Evolutionary conservation across 1,139 yeast genomes (phyloP).

Genomic region (Pichia sp.): DNA sequence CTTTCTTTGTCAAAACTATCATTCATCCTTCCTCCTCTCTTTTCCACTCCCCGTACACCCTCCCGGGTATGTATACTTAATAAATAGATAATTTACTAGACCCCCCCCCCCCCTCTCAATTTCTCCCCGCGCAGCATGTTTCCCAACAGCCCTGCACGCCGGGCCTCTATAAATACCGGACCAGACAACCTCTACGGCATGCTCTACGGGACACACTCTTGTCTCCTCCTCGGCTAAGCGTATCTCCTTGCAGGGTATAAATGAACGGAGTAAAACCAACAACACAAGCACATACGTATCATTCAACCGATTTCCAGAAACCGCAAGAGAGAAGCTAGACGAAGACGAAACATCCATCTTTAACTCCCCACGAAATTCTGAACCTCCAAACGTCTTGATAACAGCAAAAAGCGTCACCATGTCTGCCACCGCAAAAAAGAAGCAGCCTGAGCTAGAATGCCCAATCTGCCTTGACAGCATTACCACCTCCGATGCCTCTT

Average conservation of each 20-base stretch:
- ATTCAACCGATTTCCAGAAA: too few species aligned
- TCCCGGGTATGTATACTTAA: not conserved
- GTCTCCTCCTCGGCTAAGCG: too few species aligned
- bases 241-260: too few species aligned
- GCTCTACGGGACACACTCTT: too few species aligned
- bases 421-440: not conserved
- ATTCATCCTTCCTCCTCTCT: not conserved
- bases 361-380: too few species aligned
- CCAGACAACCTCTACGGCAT: too few species aligned
- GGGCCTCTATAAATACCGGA: too few species aligned
- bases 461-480: conserved; percentile 19
- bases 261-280: too few species aligned
- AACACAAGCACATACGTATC: too few species aligned
- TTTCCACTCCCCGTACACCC: not conserved
- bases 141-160: not conserved
- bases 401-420: not conserved
- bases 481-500: conserved; percentile 1
- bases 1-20: not conserved
- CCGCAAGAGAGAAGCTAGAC: too few species aligned
- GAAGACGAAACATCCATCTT: too few species aligned
- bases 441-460: conserved; percentile 10
- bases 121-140: not conserved
- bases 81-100: not conserved
- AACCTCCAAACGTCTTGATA: not conserved
- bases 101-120: too few species aligned